These are phyloP conservation scores for Macrophomina pseudophaseolina DNA, from an alignment of 2,329 filamentous ascomycete genomes.

Conservation along the genomic window DNA sequence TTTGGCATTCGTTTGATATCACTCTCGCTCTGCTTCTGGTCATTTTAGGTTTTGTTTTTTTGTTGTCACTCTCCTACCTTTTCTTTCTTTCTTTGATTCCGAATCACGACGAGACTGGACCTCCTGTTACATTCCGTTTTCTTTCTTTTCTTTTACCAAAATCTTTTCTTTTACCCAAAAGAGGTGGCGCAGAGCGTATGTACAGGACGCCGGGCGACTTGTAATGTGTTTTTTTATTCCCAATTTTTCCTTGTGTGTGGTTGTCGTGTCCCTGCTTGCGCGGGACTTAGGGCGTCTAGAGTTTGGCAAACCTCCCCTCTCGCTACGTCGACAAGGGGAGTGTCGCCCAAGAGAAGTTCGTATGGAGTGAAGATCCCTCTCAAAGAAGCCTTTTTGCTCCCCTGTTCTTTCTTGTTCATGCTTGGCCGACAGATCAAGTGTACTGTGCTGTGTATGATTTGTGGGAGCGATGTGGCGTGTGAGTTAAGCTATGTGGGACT, in stretches of 20 bases:
- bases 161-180: background rate
- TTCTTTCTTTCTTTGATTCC: conserved; percentile 13
- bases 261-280: background rate
- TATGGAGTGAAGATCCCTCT: background rate
- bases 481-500: background rate
- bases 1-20: conserved; percentile 25
- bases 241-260: background rate
- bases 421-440: background rate
- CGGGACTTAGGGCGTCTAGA: background rate
- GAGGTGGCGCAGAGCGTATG: conserved; percentile 12
- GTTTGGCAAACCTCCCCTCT: background rate
- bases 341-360: background rate
- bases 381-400: background rate
- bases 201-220: conserved; percentile 25
- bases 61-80: background rate
- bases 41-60: conserved; percentile 1
- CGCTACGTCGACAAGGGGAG: background rate
- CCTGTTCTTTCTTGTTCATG: background rate
- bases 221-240: conserved; percentile 22
- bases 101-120: conserved; percentile 24
- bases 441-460: background rate
- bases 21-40: conserved; percentile 17
- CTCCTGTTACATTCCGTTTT: conserved; percentile 1
- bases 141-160: conserved; percentile 4
- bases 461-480: background rate